Conservation (phyloP, 2,329 filamentous ascomycete species). For the Leptosphaerulina australis region DNA sequence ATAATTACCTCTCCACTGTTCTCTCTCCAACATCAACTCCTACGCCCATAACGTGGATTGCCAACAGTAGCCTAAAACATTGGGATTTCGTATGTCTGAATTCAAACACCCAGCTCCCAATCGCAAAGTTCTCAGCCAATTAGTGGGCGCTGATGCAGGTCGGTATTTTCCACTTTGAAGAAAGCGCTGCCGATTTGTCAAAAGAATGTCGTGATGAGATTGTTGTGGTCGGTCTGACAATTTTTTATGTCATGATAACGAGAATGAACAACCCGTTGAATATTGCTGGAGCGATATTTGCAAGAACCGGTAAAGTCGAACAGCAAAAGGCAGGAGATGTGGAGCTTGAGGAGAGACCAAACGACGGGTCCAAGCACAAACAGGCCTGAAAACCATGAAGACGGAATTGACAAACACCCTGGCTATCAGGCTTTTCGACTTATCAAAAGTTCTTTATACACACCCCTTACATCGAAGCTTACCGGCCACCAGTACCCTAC, state of each 20-base stretch:
- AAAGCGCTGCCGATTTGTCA: conserved; percentile 10
- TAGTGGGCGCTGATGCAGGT: conserved; percentile 28
- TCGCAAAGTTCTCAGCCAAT: conserved; percentile 28
- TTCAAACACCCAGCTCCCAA: conserved; percentile 19
- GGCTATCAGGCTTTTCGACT: background rate
- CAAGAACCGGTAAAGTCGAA: conserved; percentile 25
- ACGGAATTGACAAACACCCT: background rate
- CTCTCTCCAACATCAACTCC: conserved; percentile 8
- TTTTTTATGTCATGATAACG: conserved; percentile 27
- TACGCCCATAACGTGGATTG: conserved; percentile 23
- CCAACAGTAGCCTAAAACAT: conserved; percentile 21
- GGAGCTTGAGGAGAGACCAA: conserved; percentile 1
- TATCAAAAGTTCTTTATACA: background rate
- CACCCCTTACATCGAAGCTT: background rate
- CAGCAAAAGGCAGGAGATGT: background rate
- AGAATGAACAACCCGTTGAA: conserved; percentile 30
- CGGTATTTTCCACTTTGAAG: conserved; percentile 28
- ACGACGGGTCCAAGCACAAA: conserved; percentile 11
- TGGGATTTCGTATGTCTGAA: conserved; percentile 32
- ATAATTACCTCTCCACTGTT: conserved; percentile 29
- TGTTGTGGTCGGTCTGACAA: conserved; percentile 24
- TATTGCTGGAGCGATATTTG: conserved; percentile 23
- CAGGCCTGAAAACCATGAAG: background rate
- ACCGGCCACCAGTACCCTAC: background rate
- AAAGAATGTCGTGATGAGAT: conserved; percentile 26